These are phyloP conservation scores for Aspergillus japonicus DNA, from an alignment of 2,329 filamentous ascomycete species.

Conservation along the genomic window DNA sequence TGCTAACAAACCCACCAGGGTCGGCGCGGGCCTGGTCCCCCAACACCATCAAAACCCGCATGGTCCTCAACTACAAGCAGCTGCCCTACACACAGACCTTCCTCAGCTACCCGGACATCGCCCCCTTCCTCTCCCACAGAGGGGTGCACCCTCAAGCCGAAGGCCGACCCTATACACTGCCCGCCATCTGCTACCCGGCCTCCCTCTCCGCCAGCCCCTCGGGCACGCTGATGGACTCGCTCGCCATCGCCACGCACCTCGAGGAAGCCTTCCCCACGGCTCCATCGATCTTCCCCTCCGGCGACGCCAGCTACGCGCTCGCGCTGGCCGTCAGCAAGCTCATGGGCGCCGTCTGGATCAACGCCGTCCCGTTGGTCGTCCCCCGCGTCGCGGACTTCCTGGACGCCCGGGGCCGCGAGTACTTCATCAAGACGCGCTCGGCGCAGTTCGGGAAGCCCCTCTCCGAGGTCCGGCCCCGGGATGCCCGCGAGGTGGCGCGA, in stretches of 20 bases:
- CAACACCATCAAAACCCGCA: constrained; percentile 20
- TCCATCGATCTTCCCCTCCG: constrained; percentile 30
- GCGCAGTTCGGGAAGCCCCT: constrained; percentile 27
- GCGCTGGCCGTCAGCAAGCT: constrained; percentile 17
- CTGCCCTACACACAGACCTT: constrained; percentile 24
- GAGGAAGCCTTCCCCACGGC: constrained; percentile 28
- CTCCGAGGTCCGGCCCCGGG: constrained; percentile 25
- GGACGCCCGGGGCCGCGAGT: constrained; percentile 27
- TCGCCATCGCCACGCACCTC: constrained; percentile 31
- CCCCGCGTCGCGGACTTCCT: constrained; percentile 24
- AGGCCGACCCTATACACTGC: constrained; percentile 28
- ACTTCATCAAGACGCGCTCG: constrained; percentile 29
- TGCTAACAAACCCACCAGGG: constrained; percentile 17
- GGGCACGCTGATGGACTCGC: constrained; percentile 31
- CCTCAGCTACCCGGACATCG: constrained; percentile 25
- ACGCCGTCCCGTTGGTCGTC: constrained; percentile 15
- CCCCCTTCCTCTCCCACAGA: constrained; percentile 23
- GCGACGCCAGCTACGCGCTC: constrained; percentile 32
- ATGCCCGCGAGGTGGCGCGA: constrained; percentile 14
- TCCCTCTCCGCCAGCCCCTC: constrained; percentile 14
- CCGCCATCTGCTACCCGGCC: constrained; percentile 29
- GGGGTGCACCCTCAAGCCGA: constrained; percentile 18
- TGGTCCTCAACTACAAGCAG: constrained; percentile 23
- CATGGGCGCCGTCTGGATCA: neutral
- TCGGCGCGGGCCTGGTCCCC: constrained; percentile 29